Evolutionary conservation across 2,329 filamentous ascomycete genomes (phyloP).

Genomic region (Pyrenochaeta sp.): DNA sequence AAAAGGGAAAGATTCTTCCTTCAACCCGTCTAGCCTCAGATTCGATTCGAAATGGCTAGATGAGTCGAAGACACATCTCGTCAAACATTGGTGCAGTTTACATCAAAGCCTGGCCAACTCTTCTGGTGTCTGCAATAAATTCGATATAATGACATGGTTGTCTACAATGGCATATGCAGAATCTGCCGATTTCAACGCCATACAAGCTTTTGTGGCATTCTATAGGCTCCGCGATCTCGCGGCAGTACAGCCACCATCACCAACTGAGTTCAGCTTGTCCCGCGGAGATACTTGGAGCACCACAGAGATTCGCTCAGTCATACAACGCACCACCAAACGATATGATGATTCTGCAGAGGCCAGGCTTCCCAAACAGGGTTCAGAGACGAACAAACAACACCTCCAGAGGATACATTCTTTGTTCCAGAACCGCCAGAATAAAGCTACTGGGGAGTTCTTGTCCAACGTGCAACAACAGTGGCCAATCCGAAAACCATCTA

Average conservation of each 20-base stretch:
- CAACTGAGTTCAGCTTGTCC: slow-evolving; percentile 5
- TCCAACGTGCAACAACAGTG: slow-evolving; percentile 26
- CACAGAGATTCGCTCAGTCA: slow-evolving; percentile 1
- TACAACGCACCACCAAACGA: neutral
- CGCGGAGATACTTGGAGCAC: slow-evolving; percentile 13
- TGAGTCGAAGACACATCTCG: slow-evolving; percentile 10
- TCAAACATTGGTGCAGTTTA: slow-evolving; percentile 30
- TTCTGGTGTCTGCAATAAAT: slow-evolving; percentile 15
- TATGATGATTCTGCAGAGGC: slow-evolving; percentile 23
- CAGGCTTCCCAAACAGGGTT: slow-evolving; percentile 10
- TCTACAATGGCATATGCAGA: slow-evolving; percentile 34
- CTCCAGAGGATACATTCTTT: slow-evolving; percentile 7
- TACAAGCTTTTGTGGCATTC: slow-evolving; percentile 34
- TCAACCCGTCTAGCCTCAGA: slow-evolving; percentile 10
- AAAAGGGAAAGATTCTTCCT: neutral
- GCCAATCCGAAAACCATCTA: slow-evolving; percentile 18
- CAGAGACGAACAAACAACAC: slow-evolving; percentile 21
- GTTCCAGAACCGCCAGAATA: slow-evolving; percentile 8
- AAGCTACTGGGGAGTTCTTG: slow-evolving; percentile 19
- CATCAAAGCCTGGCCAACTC: slow-evolving; percentile 20
- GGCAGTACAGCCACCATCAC: slow-evolving; percentile 14
- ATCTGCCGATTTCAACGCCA: slow-evolving; percentile 26
- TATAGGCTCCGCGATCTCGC: slow-evolving; percentile 15
- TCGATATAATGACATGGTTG: slow-evolving; percentile 34
- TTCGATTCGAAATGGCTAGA: slow-evolving; percentile 36